A percentile compares a stretch with the other conserved stretches of the same genome.
These are phyloP conservation scores for Kodamaea neixiangensis DNA, from an alignment of 805 yeast genomes.

Conservation along the genomic window DNA sequence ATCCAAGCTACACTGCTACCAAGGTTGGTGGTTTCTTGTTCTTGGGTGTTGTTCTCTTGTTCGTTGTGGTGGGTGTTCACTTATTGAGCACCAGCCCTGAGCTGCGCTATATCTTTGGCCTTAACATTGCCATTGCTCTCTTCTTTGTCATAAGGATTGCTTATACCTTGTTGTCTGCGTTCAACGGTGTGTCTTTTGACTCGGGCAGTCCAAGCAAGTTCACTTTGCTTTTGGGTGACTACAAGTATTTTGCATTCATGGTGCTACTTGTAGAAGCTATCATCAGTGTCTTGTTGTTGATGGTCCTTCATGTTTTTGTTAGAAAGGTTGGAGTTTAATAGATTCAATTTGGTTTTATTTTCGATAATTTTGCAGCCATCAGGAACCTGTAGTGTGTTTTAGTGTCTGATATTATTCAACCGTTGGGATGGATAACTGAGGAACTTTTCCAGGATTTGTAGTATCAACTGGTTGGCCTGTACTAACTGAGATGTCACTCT, in stretches of 20 bases:
- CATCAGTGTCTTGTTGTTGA: constrained; percentile 1
- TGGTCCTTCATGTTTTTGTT: constrained; percentile 9
- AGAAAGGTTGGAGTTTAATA: not conserved
- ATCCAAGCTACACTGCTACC: not conserved
- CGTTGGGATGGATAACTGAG: no score
- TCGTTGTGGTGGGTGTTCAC: not conserved
- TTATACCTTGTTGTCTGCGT: constrained; percentile 2
- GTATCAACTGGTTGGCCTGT: no score
- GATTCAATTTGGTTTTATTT: not conserved
- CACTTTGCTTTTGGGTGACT: constrained; percentile 11
- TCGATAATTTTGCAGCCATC: not conserved
- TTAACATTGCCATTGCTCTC: not conserved
- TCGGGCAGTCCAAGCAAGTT: not conserved
- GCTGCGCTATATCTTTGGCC: constrained; percentile 3
- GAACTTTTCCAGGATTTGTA: no score
- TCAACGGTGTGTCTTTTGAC: not conserved
- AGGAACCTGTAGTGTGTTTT: no score
- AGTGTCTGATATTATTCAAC: no score
- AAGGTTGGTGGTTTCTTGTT: constrained; percentile 8
- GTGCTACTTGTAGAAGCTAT: constrained; percentile 9
- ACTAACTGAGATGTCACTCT: no score
- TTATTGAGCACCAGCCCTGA: not conserved
- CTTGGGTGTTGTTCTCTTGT: not conserved
- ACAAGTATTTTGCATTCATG: constrained; percentile 12
- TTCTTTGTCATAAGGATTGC: constrained; percentile 1